Base-by-base conservation (phyloP, 23 red algal species). In the Chondrus crispus region DNA sequence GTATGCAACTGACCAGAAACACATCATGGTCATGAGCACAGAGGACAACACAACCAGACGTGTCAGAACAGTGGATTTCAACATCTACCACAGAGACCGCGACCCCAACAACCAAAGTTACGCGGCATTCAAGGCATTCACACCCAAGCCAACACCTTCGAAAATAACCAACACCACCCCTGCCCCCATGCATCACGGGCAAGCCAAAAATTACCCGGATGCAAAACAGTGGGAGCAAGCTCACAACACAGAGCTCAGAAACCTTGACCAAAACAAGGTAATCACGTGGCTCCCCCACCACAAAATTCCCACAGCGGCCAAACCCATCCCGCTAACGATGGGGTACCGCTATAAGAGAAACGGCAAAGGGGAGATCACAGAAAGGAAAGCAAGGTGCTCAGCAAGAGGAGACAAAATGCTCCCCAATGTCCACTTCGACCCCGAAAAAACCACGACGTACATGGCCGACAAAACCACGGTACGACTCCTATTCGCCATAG, bases 121-220 rank as follows among this genome's bases (percentile, higher is more conserved):
- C n/a, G n/a, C n/a, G n/a, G n/a, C n/a, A n/a, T n/a, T n/a, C n/a
- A n/a, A n/a, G n/a, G n/a, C n/a, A n/a, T n/a, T n/a, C n/a, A n/a
- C n/a, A n/a, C n/a, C n/a, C n/a, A n/a, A n/a, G n/a, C 4, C 53
- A 29, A 66, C 14, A 9, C 46, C 80, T 38, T 64, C 80, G 40
- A 36, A 22, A 40, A 68, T 58, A 32, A 4, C 5, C 51, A 54
- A 7, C 5, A 14, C 6, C 9, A 82, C 44, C 9, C 77, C 30
- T 54, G 47, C 9, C 4, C 77, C 77, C 16, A n/a, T 53, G 5
- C 48, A 51, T 3, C 32, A 35, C 3, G 3, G 4, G 10, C 54
- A 85, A 63, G 80, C 80, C 2, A 29, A 66, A 8, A 18, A 5
- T 10, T 85, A 85, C 41, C 80, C 80, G 40, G 54, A 85, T 5